Conservation (phyloP, 2,329 filamentous ascomycete species). For the Xylaria sp. region DNA sequence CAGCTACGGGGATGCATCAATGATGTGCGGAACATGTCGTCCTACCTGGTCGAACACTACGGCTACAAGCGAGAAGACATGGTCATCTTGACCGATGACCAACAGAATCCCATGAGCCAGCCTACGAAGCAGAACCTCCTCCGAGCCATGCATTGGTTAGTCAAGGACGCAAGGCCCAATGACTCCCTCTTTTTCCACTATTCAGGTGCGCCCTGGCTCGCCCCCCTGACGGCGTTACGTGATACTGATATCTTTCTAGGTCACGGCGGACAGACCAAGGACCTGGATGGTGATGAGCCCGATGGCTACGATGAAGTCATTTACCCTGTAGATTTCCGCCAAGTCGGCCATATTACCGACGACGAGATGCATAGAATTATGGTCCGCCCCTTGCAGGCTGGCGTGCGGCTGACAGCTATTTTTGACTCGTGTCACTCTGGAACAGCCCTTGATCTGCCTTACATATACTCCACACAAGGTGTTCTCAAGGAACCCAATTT, state of each 20-base stretch:
- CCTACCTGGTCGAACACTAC: conserved; percentile 88
- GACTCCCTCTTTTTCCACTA: conserved; percentile 99
- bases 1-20: conserved; percentile 96
- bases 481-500: conserved; percentile 84
- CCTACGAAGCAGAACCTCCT: conserved; percentile 96
- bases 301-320: conserved; percentile 84
- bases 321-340: conserved; percentile 78
- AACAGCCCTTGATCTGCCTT: conserved; percentile 80
- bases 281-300: conserved; percentile 79
- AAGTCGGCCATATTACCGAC: conserved; percentile 78
- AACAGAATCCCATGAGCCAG: conserved; percentile 97
- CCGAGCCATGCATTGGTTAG: conserved; percentile 96
- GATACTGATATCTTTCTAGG: conserved; percentile 57
- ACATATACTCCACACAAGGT: conserved; percentile 83
- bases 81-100: conserved; percentile 95
- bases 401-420: conserved; percentile 85
- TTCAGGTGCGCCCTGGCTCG: conserved; percentile 69
- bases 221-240: conserved; percentile 20
- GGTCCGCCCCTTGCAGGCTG: conserved; percentile 80
- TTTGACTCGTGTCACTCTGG: conserved; percentile 86
- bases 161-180: conserved; percentile 91
- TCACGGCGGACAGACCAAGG: conserved; percentile 80
- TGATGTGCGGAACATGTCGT: conserved; percentile 96
- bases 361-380: conserved; percentile 83
- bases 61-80: conserved; percentile 96